Conservation (phyloP, 164 flowering plant species). For the Taxillus chinensis region DNA sequence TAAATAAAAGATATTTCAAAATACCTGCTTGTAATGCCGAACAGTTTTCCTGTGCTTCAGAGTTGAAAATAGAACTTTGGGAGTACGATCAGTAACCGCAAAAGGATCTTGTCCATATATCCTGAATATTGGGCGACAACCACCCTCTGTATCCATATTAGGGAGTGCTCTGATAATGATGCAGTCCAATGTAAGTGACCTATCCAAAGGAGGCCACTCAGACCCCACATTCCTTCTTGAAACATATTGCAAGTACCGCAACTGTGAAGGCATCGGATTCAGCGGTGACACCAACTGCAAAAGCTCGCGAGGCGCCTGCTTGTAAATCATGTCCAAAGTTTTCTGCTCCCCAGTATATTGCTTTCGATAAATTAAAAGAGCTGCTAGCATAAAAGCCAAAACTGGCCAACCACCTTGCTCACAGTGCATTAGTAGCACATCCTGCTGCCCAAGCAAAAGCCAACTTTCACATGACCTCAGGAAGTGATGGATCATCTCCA, state of each 20-base stretch:
- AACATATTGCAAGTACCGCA: constrained; percentile 59
- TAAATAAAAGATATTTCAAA: background rate
- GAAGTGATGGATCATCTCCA: constrained; percentile 59
- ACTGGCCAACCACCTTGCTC: constrained; percentile 61
- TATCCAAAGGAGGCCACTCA: constrained; percentile 59
- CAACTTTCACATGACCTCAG: constrained; percentile 54
- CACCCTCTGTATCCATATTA: constrained; percentile 40
- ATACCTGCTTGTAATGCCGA: constrained; percentile 46
- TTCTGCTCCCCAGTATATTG: constrained; percentile 48
- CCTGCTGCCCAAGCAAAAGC: constrained; percentile 44
- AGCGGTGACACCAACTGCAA: constrained; percentile 46
- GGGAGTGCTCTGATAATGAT: constrained; percentile 47
- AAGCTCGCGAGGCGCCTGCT: constrained; percentile 56
- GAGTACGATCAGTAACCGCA: constrained; percentile 33
- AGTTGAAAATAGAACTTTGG: constrained; percentile 49
- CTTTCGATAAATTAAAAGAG: constrained; percentile 46
- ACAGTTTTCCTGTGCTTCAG: constrained; percentile 38
- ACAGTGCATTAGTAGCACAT: constrained; percentile 56
- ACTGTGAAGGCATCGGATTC: constrained; percentile 60
- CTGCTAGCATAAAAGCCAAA: constrained; percentile 61
- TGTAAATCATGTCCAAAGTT: constrained; percentile 56
- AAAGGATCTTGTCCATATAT: constrained; percentile 61
- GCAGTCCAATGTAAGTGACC: constrained; percentile 51
- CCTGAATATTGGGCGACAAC: constrained; percentile 58
- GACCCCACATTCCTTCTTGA: constrained; percentile 53